phyloP scores from a whole-genome alignment of 495 filamentous ascomycete species.

The Penicillium dipodomyicola region DNA sequence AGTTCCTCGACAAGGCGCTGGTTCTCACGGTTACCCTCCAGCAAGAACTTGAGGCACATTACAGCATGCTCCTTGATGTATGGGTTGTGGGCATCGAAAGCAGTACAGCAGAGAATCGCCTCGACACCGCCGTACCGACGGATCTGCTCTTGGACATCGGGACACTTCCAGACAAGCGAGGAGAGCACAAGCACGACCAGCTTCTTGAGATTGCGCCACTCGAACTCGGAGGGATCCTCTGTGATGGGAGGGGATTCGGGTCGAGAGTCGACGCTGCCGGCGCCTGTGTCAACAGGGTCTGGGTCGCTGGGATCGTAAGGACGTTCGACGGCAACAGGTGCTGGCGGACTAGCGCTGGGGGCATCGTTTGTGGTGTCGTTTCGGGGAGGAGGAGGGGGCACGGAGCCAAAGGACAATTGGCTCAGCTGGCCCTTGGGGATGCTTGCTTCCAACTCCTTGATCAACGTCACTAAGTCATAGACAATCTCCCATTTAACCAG shows the following conservation, averaged over 20 bases:
- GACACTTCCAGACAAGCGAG: slow-evolving; percentile 76
- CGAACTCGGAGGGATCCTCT: slow-evolving; percentile 82
- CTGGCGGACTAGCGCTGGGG: slow-evolving; percentile 29
- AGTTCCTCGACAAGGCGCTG: slow-evolving; percentile 70
- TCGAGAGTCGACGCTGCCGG: slow-evolving; percentile 45
- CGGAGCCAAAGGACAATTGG: slow-evolving; percentile 38
- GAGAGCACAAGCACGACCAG: slow-evolving; percentile 84
- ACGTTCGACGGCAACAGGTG: slow-evolving; percentile 55
- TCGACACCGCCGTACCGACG: slow-evolving; percentile 77
- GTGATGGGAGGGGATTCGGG: slow-evolving; percentile 61
- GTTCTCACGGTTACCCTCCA: slow-evolving; percentile 81
- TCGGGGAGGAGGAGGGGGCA: slow-evolving; percentile 28
- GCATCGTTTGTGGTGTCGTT: slow-evolving; percentile 31
- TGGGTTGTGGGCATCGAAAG: slow-evolving; percentile 82
- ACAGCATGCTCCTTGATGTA: slow-evolving; percentile 89
- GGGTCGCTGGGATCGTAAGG: slow-evolving; percentile 55
- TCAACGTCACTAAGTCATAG: slow-evolving; percentile 77
- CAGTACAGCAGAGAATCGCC: slow-evolving; percentile 79
- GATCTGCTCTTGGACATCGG: slow-evolving; percentile 80
- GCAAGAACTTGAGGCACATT: slow-evolving; percentile 82
- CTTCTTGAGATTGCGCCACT: slow-evolving; percentile 91
- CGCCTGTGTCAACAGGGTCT: slow-evolving; percentile 40
- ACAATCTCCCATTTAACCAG: slow-evolving; percentile 86
- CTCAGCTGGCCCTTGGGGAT: slow-evolving; percentile 70
- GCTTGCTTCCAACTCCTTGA: slow-evolving; percentile 80